Percentiles rank a stretch among this genome's conserved stretches.
phyloP scores from a whole-genome alignment of 345 rosid genomes.

The Erodium maritimum region DNA sequence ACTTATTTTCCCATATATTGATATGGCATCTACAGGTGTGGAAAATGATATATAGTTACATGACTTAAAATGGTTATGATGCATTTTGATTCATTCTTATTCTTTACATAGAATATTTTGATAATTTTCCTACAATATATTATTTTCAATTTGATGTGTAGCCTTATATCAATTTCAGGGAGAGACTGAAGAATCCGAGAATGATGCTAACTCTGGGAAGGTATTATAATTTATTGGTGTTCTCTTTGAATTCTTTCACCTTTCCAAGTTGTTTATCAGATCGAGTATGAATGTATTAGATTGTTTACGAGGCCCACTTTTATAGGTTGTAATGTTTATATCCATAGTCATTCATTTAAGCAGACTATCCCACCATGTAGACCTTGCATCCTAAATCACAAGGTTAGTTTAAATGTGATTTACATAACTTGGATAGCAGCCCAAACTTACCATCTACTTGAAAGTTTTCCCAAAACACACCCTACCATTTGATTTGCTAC shows the following conservation, averaged over 20 bases:
- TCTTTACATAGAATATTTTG: neutral
- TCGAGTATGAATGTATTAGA: neutral
- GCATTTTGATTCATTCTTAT: neutral
- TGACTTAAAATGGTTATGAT: neutral
- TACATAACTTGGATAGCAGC: neutral
- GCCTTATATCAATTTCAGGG: neutral
- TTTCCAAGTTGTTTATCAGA: neutral
- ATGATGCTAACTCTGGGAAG: neutral
- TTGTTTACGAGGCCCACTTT: neutral
- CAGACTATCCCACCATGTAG: neutral
- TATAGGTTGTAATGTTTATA: no score
- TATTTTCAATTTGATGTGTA: neutral
- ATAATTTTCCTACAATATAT: neutral
- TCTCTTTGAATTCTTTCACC: neutral
- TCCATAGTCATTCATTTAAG: neutral
- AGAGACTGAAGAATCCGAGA: neutral
- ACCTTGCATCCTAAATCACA: neutral
- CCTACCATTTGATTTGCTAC: neutral
- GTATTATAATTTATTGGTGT: neutral
- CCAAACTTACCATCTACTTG: no score
- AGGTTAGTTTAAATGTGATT: neutral
- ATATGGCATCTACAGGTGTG: constrained; percentile 95
- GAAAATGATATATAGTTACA: neutral
- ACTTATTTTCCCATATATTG: constrained; percentile 90
- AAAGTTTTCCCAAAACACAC: neutral